Evolutionary conservation across 345 rosid genomes (phyloP), one percentile per base, ranked within the genome.

Genomic region (Arabidopsis suecica): DNA sequence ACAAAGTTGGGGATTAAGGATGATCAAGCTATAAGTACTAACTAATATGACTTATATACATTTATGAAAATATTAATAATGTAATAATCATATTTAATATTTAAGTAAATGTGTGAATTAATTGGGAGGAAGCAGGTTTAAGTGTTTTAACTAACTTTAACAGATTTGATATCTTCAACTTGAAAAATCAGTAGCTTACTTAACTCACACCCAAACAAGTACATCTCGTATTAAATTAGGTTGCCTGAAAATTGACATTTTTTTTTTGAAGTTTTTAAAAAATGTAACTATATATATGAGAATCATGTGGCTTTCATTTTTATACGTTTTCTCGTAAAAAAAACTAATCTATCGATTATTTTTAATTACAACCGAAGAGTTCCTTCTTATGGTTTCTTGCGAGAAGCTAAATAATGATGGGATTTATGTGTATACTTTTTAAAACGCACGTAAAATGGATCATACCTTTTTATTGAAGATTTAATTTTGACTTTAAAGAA

Each of bases 241-340:
- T 60, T 75, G 60, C 62, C 79, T 40, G 66, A 60, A 75, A 75
- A 50, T 75, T 75, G 69, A 75, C 79, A 16, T 16, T 16, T 16
- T 16, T 16, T 16, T 16, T 16, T 16, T n/a, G n/a, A n/a, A n/a
- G n/a, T n/a, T n/a, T n/a, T n/a, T n/a, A n/a, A n/a, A n/a, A n/a
- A n/a, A n/a, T n/a, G n/a, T n/a, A n/a, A n/a, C n/a, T n/a, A n/a
- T n/a, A n/a, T n/a, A n/a, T n/a, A n/a, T n/a, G n/a, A 40, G 2
- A 62, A 62, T 33, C 36, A 63, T 51, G 69, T 62, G 34, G 42
- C 9, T 54, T 40, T 50, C 41, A 37, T n/a, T 36, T 61, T 5
- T 22, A 34, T 12, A 30, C 16, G 12, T 14, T 65, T 50, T 42
- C 22, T 38, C 11, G 41, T 61, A 28, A 28, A 28, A 28, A 28